Evolutionary conservation across 345 rosid species (phyloP), one percentile per base, ranked within the genome.

Genomic region (Corchorus olitorius): DNA sequence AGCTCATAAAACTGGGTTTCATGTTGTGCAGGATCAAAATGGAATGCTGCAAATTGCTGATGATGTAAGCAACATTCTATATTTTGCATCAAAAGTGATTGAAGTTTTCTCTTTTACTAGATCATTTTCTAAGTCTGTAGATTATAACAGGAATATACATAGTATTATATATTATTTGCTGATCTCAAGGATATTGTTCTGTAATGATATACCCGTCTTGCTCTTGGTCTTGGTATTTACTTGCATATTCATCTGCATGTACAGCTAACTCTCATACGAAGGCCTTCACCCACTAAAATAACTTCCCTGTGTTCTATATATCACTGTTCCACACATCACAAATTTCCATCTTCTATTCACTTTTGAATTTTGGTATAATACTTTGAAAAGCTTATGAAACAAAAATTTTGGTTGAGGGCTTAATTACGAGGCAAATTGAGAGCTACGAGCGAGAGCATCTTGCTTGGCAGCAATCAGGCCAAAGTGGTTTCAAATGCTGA

Each of bases 1-100:
- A 77, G 56, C 62, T 79, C 75, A 80, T 70, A 45, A 56, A 70
- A 59, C 22, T 59, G 64, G 49, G 59, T 75, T 81, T 79, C 22
- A 9, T 20, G 77, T 73, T 83, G 59, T 86, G 93, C 95, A 94
- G 97, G 98, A 90, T 87, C 77, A 66, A 52, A 80, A 82, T 75
- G 98, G 98, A 66, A 76, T 77, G 60, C 78, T 93, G 85, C 98
- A 90, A 86, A 89, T 93, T 64, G 97, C 95, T 77, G 97, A 94
- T 78, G 97, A 94, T 85, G 98, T 94, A 91, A 93, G 97, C 73
- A 71, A 72, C 68, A 59, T 67, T 2, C 9, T 67, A 19, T 55
- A 16, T 72, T 37, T 60, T 33, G 53, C 72, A 22, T 61, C 8
- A 45, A 6, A 49, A 33, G 49, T 27, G 34, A 15, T 70, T 9